phyloP scores from a whole-genome alignment of 805 yeast genomes.

The Maudiozyma saulgeensis region DNA sequence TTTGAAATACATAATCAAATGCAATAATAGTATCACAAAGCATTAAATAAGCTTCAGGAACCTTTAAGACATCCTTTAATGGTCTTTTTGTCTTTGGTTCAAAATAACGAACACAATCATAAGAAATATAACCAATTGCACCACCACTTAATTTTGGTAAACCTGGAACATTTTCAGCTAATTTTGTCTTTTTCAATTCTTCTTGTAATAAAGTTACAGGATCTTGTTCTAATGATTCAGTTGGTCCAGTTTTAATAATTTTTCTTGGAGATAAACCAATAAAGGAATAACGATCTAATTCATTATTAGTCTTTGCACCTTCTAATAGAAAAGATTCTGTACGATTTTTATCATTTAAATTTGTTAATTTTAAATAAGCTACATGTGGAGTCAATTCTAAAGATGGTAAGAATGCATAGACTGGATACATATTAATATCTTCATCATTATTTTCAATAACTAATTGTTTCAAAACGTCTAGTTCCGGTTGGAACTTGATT shows the following conservation, averaged over 20 bases:
- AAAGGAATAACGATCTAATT: constrained; percentile 82
- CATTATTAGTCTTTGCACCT: constrained; percentile 82
- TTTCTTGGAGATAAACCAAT: constrained; percentile 82
- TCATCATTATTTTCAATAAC: constrained; percentile 30
- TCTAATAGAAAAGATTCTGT: constrained; percentile 75
- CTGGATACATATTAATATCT: constrained; percentile 67
- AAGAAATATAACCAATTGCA: constrained; percentile 90
- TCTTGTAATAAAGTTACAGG: constrained; percentile 68
- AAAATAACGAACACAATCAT: constrained; percentile 93
- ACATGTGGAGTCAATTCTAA: constrained; percentile 81
- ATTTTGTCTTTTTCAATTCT: constrained; percentile 56
- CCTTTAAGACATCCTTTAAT: constrained; percentile 65
- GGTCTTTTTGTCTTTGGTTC: constrained; percentile 80
- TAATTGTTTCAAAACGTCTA: constrained; percentile 36
- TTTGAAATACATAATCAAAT: constrained; percentile 87
- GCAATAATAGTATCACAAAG: constrained; percentile 83
- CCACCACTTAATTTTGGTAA: constrained; percentile 86
- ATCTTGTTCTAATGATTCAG: constrained; percentile 47
- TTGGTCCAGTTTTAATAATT: constrained; percentile 67
- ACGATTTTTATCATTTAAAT: constrained; percentile 44
- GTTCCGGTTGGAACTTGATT: constrained; percentile 40
- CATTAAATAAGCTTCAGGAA: constrained; percentile 93
- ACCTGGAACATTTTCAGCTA: constrained; percentile 68
- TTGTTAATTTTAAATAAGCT: constrained; percentile 77
- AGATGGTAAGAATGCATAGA: constrained; percentile 62